A percentile compares a stretch with the other conserved stretches of the same genome.
Conservation (phyloP, 2,329 filamentous ascomycete species). For the Phoma sp. region DNA sequence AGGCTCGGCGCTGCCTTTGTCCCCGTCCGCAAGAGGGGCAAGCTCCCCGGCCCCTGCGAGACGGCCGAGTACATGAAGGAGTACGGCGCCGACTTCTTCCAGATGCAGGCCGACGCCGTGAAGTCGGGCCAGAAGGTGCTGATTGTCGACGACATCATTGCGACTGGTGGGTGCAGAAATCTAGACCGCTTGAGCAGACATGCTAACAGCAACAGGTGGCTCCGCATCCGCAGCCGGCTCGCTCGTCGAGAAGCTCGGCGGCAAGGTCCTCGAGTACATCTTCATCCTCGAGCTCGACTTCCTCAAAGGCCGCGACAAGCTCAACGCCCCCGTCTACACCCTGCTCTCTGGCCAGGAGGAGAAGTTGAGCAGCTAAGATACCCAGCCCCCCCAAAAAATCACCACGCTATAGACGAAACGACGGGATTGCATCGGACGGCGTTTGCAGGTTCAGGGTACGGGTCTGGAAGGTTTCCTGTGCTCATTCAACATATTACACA, state of each 20-base stretch:
- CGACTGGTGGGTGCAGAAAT: conserved; percentile 73
- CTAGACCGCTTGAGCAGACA: not conserved
- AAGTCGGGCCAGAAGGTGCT: conserved; percentile 87
- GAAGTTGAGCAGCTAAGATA: conserved; percentile 22
- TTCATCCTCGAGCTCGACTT: conserved; percentile 97
- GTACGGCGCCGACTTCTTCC: conserved; percentile 93
- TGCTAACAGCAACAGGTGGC: conserved; percentile 67
- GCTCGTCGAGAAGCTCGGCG: conserved; percentile 85
- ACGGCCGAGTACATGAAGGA: conserved; percentile 92
- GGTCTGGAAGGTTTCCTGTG: conserved; percentile 1
- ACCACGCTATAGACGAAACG: conserved; percentile 18
- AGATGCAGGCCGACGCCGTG: conserved; percentile 90
- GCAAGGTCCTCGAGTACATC: conserved; percentile 83
- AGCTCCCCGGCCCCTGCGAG: conserved; percentile 87
- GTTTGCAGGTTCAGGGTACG: conserved; percentile 22
- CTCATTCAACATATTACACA: conserved; percentile 14
- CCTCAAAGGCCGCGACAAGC: conserved; percentile 88
- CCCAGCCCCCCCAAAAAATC: not conserved
- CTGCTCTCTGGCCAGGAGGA: conserved; percentile 72
- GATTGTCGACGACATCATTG: conserved; percentile 97
- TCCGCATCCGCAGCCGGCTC: conserved; percentile 87
- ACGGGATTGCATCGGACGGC: conserved; percentile 29
- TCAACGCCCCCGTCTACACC: conserved; percentile 82
- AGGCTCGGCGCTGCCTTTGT: conserved; percentile 85
- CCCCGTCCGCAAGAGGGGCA: conserved; percentile 92